Evolutionary conservation across 2,329 filamentous ascomycete species (phyloP).

Genomic region (Truncatella angustata): DNA sequence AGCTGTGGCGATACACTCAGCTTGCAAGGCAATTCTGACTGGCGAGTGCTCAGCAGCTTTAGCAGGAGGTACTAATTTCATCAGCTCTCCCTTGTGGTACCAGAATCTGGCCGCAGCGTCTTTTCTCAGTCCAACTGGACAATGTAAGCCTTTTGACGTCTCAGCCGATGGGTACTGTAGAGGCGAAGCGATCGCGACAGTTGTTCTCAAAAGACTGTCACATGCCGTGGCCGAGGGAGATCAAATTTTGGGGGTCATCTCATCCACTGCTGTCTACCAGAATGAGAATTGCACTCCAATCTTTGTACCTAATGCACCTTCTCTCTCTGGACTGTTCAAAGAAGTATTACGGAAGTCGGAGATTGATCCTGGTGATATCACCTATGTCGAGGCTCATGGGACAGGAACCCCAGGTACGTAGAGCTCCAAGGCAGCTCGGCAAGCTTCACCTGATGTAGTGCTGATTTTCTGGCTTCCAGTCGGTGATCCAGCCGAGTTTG

Average conservation of each 20-base stretch:
- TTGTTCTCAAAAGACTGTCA: conserved; percentile 47
- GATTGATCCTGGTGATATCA: conserved; percentile 18
- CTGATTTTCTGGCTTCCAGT: too few species aligned
- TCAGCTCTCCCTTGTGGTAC: conserved; percentile 21
- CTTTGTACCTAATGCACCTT: conserved; percentile 33
- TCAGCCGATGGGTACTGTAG: conserved; percentile 50
- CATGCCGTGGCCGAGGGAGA: conserved; percentile 46
- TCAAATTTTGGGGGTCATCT: conserved; percentile 36
- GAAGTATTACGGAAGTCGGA: conserved; percentile 22
- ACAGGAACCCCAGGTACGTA: too few species aligned
- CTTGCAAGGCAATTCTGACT: conserved; percentile 24
- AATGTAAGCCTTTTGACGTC: conserved; percentile 33
- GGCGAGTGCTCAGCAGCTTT: conserved; percentile 30
- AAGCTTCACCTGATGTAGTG: too few species aligned
- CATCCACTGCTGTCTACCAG: conserved; percentile 32
- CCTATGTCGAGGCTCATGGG: conserved; percentile 37
- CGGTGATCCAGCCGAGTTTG: conserved; percentile 37
- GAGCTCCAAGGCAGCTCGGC: too few species aligned
- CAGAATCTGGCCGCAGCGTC: conserved; percentile 21
- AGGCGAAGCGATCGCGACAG: conserved; percentile 42
- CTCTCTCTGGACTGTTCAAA: conserved; percentile 27
- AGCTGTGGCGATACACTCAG: conserved; percentile 32
- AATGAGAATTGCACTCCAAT: conserved; percentile 38
- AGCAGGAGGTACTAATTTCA: conserved; percentile 28
- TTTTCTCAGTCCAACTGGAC: conserved; percentile 26